Evolutionary conservation across 805 yeast species (phyloP).

Genomic region (Maudiozyma saulgeensis): DNA sequence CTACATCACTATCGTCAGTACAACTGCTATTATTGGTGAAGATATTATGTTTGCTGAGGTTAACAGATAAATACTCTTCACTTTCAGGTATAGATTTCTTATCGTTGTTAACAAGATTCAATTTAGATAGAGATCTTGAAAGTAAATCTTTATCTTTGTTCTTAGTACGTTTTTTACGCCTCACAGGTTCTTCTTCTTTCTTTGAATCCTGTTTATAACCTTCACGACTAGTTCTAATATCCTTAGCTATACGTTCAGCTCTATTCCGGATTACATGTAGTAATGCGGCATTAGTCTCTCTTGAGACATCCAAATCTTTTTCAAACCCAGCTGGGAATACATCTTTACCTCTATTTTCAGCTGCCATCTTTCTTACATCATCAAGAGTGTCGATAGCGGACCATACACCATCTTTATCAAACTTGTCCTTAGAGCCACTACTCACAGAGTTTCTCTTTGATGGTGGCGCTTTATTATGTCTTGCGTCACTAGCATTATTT

Average conservation of each 20-base stretch:
- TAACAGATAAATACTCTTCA: neutral
- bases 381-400: constrained; percentile 79
- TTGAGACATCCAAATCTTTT: constrained; percentile 36
- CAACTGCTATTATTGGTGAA: neutral
- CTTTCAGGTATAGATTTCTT: neutral
- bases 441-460: neutral
- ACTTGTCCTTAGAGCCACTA: neutral
- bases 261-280: constrained; percentile 28
- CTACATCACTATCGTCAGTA: neutral
- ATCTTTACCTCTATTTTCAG: constrained; percentile 34
- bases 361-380: constrained; percentile 58
- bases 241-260: constrained; percentile 12
- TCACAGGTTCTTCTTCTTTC: neutral
- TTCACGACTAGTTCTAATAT: neutral
- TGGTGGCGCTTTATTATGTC: neutral
- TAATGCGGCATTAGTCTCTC: constrained; percentile 46
- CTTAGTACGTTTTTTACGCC: neutral
- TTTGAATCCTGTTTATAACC: neutral
- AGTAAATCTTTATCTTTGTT: neutral
- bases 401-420: constrained; percentile 68
- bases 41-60: neutral
- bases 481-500: neutral
- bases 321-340: constrained; percentile 35
- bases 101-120: neutral
- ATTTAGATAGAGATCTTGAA: neutral